A percentile compares a stretch with the other conserved stretches of the same genome.
Evolutionary conservation across 352 stramenopile genomes (phyloP).

Genomic region (Phytophthora hibernalis): DNA sequence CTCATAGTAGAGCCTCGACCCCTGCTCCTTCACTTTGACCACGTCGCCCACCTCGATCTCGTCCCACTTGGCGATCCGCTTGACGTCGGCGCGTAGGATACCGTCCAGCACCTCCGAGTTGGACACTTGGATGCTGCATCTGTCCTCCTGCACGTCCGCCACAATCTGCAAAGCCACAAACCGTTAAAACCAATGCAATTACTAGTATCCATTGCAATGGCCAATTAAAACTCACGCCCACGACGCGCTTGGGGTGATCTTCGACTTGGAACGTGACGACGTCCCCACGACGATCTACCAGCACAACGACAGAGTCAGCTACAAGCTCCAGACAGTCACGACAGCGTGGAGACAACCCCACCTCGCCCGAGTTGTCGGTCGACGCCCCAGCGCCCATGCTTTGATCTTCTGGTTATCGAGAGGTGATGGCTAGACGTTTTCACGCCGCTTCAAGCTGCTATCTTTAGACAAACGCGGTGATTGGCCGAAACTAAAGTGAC

Average conservation of each 20-base stretch:
- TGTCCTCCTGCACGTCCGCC: constrained; percentile 50
- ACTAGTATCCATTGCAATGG: too few relatives aligned
- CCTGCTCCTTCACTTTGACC: constrained; percentile 73
- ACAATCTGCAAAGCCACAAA: constrained; percentile 43
- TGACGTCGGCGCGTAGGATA: constrained; percentile 48
- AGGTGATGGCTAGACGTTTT: background rate
- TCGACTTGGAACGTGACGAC: constrained; percentile 63
- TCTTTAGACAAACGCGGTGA: constrained; percentile 6
- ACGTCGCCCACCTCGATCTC: constrained; percentile 70
- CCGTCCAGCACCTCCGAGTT: constrained; percentile 50
- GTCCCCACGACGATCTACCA: constrained; percentile 65
- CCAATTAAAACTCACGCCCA: constrained; percentile 43
- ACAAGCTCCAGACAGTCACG: background rate
- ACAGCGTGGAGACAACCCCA: constrained; percentile 2
- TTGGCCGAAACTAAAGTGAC: constrained; percentile 6
- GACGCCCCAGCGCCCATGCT: constrained; percentile 53
- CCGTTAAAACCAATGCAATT: background rate
- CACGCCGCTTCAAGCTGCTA: constrained; percentile 20
- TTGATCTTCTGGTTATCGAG: background rate
- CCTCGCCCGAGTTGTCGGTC: constrained; percentile 40
- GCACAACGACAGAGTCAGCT: constrained; percentile 8
- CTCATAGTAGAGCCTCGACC: constrained; percentile 67
- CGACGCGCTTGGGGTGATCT: constrained; percentile 58
- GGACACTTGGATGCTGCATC: constrained; percentile 64
- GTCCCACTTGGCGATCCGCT: constrained; percentile 69